phyloP scores from a whole-genome alignment of 2,329 filamentous ascomycete species.

The Zarea fungicola region DNA sequence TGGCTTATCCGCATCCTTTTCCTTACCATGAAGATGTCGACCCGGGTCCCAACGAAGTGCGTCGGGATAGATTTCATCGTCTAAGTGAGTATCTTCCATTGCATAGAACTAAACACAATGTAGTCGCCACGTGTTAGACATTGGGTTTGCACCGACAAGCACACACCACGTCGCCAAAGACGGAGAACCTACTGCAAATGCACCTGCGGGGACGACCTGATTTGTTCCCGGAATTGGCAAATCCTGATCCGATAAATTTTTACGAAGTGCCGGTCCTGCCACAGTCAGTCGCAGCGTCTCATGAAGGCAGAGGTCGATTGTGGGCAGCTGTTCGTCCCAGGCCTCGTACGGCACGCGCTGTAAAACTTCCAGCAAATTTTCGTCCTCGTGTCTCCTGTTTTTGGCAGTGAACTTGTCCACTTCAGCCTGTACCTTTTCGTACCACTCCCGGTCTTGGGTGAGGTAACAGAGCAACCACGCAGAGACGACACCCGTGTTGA shows the following conservation, averaged over 20 bases:
- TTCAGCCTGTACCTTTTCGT: constrained; percentile 38
- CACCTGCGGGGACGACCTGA: constrained; percentile 44
- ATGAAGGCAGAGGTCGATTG: constrained; percentile 45
- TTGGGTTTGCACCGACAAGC: background rate
- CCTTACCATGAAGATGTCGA: constrained; percentile 40
- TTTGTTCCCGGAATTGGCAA: constrained; percentile 39
- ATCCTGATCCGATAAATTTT: constrained; percentile 42
- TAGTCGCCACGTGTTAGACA: no score
- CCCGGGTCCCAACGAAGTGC: constrained; percentile 45
- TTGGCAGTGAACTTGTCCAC: constrained; percentile 39
- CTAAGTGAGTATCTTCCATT: constrained; percentile 42
- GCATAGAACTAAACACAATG: constrained; percentile 39
- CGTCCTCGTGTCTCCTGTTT: constrained; percentile 29
- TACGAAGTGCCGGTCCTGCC: constrained; percentile 44
- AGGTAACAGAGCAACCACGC: constrained; percentile 49
- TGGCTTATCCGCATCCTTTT: constrained; percentile 35
- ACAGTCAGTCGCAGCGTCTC: constrained; percentile 49
- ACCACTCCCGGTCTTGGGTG: constrained; percentile 41
- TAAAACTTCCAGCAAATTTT: constrained; percentile 33
- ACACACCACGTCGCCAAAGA: no score
- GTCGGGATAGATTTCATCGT: constrained; percentile 43
- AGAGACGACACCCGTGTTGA: constrained; percentile 53
- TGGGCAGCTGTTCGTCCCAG: constrained; percentile 51
- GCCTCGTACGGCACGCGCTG: constrained; percentile 42
- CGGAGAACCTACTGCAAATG: constrained; percentile 32